Evolutionary conservation across 2,329 filamentous ascomycete genomes (phyloP), one percentile per base, ranked within the genome.

Genomic region (Stemphylium lycopersici): DNA sequence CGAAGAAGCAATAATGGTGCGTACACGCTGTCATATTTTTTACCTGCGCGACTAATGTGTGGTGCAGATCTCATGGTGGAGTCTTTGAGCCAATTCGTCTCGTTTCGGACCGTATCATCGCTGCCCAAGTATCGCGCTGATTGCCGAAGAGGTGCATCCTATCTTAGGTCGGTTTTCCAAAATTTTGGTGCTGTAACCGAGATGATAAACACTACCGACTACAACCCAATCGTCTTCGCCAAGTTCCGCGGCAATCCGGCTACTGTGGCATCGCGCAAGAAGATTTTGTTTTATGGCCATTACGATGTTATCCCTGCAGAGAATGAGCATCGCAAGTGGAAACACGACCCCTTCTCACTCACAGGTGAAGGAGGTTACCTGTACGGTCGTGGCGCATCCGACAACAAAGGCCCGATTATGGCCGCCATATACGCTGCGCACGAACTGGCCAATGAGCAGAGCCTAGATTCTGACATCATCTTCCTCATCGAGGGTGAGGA

Each of bases 401-500:
- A 99, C 75, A 98, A 99, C 78, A 99, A 99, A 74, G 95, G 96
- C 0, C 95, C 95, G 0, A 91, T 97, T 56, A 86, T 99, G 69
- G 93, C 96, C 1, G 95, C 95, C 1, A 83, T 99, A 0, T 98
- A 96, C 70, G 95, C 93, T 0, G 93, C 96, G 1, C 91, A 93
- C 0, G 93, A 98, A 66, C 80, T 99, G 3, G 86, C 90, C 60
- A 88, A 93, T 59, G 87, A 90, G n/a, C 91, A 96, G 65, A 83
- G 85, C 15, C 82, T 99, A 1, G 88, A 89, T 47, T 92, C 92
- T 34, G 93, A 99, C 65, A 88, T 99, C 50, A 84, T 96, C 24
- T 99, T 99, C 68, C 78, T 99, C 3, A 96, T 99, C 42, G 95
- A 99, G 71, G 95, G 95, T 11, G 95, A 99, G 72, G 95, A 99